A percentile compares a stretch with the other conserved stretches of the same genome.
Evolutionary conservation across 2,329 filamentous ascomycete genomes (phyloP).

Genomic region (Tolypocladium paradoxum): DNA sequence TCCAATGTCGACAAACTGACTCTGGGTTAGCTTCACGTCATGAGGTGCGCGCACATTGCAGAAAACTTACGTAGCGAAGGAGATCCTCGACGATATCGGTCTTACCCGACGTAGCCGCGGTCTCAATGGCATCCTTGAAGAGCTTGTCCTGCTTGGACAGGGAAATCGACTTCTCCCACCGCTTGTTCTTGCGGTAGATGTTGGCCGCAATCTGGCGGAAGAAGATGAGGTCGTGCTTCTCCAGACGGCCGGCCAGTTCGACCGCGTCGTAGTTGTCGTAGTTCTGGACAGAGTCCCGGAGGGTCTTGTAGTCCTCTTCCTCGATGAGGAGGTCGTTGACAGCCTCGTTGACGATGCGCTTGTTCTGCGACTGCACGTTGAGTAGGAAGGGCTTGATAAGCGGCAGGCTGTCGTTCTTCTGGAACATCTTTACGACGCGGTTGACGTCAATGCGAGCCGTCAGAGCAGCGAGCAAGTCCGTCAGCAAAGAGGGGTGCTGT

Average conservation of each 20-base stretch:
- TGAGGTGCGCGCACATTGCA: background rate
- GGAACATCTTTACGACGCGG: slow-evolving; percentile 97
- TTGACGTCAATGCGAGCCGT: slow-evolving; percentile 96
- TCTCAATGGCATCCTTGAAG: slow-evolving; percentile 99
- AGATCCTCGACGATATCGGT: slow-evolving; percentile 89
- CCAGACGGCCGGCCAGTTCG: slow-evolving; percentile 79
- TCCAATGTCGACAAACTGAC: slow-evolving; percentile 94
- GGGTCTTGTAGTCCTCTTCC: slow-evolving; percentile 98
- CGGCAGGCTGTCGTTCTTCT: slow-evolving; percentile 95
- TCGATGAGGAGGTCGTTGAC: slow-evolving; percentile 97
- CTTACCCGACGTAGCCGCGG: slow-evolving; percentile 84
- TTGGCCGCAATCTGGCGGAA: slow-evolving; percentile 97
- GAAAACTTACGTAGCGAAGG: slow-evolving; percentile 78
- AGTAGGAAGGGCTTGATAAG: slow-evolving; percentile 98
- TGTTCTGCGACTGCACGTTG: slow-evolving; percentile 94
- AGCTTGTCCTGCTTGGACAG: slow-evolving; percentile 98
- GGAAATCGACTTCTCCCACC: slow-evolving; percentile 98
- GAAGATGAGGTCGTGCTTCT: slow-evolving; percentile 97
- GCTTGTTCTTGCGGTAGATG: slow-evolving; percentile 99
- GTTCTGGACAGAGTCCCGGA: slow-evolving; percentile 94
- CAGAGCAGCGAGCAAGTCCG: slow-evolving; percentile 85
- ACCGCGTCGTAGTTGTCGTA: slow-evolving; percentile 98
- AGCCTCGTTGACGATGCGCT: slow-evolving; percentile 93
- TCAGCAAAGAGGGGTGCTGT: slow-evolving; percentile 89
- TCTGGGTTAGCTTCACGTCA: background rate